Conservation (phyloP, 306 rosid genomes). For the Vachellia pachyceras region DNA sequence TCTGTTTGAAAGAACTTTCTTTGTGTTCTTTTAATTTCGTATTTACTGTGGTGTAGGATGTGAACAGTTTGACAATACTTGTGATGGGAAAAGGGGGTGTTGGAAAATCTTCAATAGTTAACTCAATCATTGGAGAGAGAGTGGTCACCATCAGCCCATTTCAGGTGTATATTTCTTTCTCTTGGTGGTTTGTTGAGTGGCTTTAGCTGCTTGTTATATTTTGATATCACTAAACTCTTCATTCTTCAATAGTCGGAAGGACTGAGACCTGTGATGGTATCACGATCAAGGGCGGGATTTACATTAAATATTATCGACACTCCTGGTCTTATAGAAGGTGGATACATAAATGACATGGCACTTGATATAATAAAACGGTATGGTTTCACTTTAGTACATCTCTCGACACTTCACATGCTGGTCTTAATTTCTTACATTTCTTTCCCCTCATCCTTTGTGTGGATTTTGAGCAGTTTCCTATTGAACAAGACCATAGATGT, state of each 20-base stretch:
- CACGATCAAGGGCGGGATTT: constrained; percentile 72
- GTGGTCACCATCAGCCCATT: constrained; percentile 70
- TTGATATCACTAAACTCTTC: neutral
- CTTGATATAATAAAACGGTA: constrained; percentile 70
- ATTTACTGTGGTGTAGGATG: constrained; percentile 50
- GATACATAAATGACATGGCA: constrained; percentile 68
- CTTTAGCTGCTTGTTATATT: neutral
- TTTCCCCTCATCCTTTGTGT: constrained; percentile 4
- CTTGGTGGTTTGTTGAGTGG: neutral
- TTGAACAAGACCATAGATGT: constrained; percentile 75
- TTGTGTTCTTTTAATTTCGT: constrained; percentile 15
- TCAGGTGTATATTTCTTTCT: constrained; percentile 51
- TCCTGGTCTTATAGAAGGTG: constrained; percentile 82
- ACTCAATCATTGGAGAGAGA: constrained; percentile 76
- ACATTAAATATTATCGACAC: constrained; percentile 72
- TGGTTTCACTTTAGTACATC: neutral
- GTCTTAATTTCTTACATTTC: neutral
- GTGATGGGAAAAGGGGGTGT: constrained; percentile 87
- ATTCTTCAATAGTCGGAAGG: constrained; percentile 60
- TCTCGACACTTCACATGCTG: neutral
- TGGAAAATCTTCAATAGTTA: constrained; percentile 79
- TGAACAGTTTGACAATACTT: constrained; percentile 71
- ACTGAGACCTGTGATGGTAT: constrained; percentile 68
- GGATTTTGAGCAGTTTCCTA: constrained; percentile 59
- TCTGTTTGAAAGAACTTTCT: neutral